Conservation (phyloP, 495 filamentous ascomycete genomes). For the Aspergillus sclerotioniger region DNA sequence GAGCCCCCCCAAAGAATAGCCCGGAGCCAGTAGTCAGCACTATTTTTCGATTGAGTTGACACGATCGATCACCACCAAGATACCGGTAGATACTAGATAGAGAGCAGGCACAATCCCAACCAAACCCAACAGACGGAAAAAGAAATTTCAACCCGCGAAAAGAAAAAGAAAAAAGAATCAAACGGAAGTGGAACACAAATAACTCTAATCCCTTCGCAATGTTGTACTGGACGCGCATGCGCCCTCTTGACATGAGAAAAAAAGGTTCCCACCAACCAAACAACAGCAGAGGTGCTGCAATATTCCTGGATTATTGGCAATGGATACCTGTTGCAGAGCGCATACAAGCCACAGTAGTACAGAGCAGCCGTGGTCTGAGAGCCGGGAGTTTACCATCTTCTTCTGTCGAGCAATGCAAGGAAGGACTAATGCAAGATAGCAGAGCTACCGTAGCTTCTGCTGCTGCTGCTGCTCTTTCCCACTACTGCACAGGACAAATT, state of each 20-base stretch:
- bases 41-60: neutral
- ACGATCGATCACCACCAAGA: neutral
- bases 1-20: too few relatives aligned
- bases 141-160: neutral
- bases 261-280: slow-evolving; percentile 12
- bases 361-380: slow-evolving; percentile 15
- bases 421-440: slow-evolving; percentile 31
- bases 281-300: slow-evolving; percentile 9
- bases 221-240: slow-evolving; percentile 1
- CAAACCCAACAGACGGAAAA: neutral
- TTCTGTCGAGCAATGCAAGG: slow-evolving; percentile 23
- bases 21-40: neutral
- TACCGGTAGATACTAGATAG: too few relatives aligned
- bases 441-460: slow-evolving; percentile 23
- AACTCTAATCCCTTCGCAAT: neutral
- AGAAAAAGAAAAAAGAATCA: neutral
- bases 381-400: slow-evolving; percentile 21
- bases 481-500: slow-evolving; percentile 24
- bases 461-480: slow-evolving; percentile 20
- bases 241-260: neutral
- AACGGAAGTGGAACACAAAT: neutral
- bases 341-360: slow-evolving; percentile 16
- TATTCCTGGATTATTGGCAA: slow-evolving; percentile 12
- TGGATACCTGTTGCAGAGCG: slow-evolving; percentile 8
- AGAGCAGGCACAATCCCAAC: neutral